phyloP scores from a whole-genome alignment of 2,329 filamentous ascomycete species.

The Dothideomycetes sp. region DNA sequence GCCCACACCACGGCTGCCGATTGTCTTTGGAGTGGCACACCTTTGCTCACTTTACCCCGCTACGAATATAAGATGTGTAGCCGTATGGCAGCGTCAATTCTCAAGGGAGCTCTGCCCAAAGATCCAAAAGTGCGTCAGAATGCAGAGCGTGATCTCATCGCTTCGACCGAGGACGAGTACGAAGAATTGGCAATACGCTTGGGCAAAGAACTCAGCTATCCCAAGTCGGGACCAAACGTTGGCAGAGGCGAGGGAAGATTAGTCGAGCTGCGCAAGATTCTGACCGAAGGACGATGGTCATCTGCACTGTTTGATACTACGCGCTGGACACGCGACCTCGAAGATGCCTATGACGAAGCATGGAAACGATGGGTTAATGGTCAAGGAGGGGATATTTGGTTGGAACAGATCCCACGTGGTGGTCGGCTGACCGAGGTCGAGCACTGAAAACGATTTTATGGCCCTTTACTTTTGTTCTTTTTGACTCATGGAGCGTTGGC shows the following conservation, averaged over 20 bases:
- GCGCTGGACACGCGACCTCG: constrained; percentile 83
- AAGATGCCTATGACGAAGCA: constrained; percentile 77
- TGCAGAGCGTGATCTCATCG: constrained; percentile 69
- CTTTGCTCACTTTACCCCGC: constrained; percentile 77
- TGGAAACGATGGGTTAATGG: constrained; percentile 83
- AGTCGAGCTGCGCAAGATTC: constrained; percentile 65
- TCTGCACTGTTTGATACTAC: constrained; percentile 86
- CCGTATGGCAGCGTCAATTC: constrained; percentile 90
- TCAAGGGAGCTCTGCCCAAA: constrained; percentile 78
- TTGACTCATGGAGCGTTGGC: no score
- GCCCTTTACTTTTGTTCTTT: no score
- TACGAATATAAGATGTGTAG: constrained; percentile 99
- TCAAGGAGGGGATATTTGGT: constrained; percentile 85
- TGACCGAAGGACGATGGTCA: constrained; percentile 76
- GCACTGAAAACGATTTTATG: no score
- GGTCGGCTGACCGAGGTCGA: no score
- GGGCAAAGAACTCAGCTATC: constrained; percentile 55
- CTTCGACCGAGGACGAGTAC: constrained; percentile 69
- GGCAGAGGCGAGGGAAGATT: constrained; percentile 59
- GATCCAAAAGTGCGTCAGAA: constrained; percentile 50
- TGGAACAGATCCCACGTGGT: constrained; percentile 34
- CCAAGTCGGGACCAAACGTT: constrained; percentile 31
- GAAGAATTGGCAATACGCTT: constrained; percentile 66
- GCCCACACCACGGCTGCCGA: constrained; percentile 96
- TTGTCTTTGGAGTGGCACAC: constrained; percentile 91